phyloP scores from a whole-genome alignment of 805 yeast genomes.

The Wickerhamomyces ciferrii region DNA sequence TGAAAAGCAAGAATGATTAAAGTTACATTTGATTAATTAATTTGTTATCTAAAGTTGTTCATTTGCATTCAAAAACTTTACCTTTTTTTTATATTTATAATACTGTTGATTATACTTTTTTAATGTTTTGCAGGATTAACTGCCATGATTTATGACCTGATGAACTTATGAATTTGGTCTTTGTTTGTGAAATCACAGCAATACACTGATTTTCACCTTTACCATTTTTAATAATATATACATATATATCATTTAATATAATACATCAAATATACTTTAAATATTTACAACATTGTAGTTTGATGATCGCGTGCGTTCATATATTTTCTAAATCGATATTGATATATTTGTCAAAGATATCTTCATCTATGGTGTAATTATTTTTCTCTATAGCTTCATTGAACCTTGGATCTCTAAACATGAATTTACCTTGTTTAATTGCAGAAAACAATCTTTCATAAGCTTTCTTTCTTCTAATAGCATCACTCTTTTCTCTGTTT shows the following conservation, averaged over 20 bases:
- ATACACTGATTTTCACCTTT: background rate
- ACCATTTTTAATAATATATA: background rate
- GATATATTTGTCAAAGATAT: slow-evolving; percentile 1
- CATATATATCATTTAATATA: no score
- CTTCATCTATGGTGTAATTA: slow-evolving; percentile 25
- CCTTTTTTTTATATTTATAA: background rate
- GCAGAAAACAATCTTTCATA: slow-evolving; percentile 40
- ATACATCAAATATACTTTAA: background rate
- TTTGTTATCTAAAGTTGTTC: no score
- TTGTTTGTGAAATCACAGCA: background rate
- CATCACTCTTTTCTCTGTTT: slow-evolving; percentile 30
- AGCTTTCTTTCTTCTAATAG: slow-evolving; percentile 32
- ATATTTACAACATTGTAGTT: background rate
- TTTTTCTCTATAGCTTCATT: slow-evolving; percentile 31
- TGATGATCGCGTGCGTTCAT: background rate
- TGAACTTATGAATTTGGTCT: background rate
- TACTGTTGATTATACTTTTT: no score
- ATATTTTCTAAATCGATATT: background rate
- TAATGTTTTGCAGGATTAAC: background rate
- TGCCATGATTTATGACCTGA: background rate
- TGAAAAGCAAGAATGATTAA: slow-evolving; percentile 12
- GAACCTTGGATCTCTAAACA: slow-evolving; percentile 37
- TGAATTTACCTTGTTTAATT: slow-evolving; percentile 32
- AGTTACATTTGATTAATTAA: no score
- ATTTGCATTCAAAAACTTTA: no score